These are phyloP conservation scores for Sindora glabra DNA, from an alignment of 306 rosid species.

Conservation along the genomic window DNA sequence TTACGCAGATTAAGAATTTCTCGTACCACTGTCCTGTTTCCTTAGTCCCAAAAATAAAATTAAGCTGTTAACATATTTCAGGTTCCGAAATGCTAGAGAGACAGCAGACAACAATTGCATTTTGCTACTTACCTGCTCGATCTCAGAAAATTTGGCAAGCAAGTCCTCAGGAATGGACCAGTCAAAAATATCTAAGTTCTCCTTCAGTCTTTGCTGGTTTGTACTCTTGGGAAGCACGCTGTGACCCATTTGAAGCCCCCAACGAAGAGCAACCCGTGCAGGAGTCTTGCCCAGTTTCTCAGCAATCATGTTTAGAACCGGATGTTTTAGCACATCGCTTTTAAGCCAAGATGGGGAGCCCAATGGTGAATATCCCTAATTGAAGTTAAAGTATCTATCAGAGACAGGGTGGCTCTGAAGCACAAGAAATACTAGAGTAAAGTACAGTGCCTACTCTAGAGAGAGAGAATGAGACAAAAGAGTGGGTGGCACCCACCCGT, in stretches of 20 bases:
- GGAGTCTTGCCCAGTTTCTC: constrained; percentile 62
- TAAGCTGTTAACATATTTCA: no score
- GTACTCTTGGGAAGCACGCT: constrained; percentile 77
- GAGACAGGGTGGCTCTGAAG: no score
- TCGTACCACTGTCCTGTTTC: no score
- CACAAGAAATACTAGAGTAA: no score
- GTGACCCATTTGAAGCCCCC: constrained; percentile 77
- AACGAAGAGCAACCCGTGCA: constrained; percentile 70
- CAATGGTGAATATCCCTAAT: constrained; percentile 66
- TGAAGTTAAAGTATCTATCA: constrained; percentile 4
- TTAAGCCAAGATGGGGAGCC: constrained; percentile 71
- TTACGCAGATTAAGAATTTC: no score
- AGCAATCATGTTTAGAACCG: constrained; percentile 32
- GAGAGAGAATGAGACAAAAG: no score
- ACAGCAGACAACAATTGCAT: no score
- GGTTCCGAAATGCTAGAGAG: no score
- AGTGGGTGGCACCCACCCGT: no score
- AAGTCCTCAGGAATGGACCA: constrained; percentile 68
- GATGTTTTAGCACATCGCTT: constrained; percentile 60
- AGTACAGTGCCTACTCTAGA: no score
- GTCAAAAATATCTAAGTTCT: constrained; percentile 53
- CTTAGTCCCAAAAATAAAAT: no score
- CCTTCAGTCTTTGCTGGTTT: constrained; percentile 49
- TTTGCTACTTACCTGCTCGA: constrained; percentile 34
- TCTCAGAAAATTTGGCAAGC: constrained; percentile 40